Percentiles rank a stretch among this genome's conserved stretches.
Evolutionary conservation across 2,329 filamentous ascomycete genomes (phyloP).

Genomic region (Xylariales sp.): DNA sequence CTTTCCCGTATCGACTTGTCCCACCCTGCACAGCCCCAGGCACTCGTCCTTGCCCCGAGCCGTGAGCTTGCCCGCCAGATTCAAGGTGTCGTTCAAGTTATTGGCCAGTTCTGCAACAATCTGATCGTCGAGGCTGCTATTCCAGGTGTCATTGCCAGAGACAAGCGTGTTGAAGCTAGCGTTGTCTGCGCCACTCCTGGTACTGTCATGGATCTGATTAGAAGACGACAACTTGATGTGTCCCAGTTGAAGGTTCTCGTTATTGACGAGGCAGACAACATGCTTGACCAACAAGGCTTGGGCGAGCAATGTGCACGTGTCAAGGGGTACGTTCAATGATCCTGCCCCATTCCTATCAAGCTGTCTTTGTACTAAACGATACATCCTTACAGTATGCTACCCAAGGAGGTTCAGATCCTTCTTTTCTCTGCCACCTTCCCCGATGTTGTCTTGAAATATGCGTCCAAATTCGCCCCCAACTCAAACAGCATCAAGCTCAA

Average conservation of each 20-base stretch:
- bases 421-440: conserved; percentile 96
- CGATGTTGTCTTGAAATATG: conserved; percentile 77
- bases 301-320: conserved; percentile 93
- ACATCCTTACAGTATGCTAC: conserved; percentile 60
- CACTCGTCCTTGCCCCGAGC: conserved; percentile 83
- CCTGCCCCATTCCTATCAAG: neutral
- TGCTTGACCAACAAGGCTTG: conserved; percentile 92
- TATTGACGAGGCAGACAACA: conserved; percentile 96
- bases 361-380: neutral
- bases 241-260: conserved; percentile 75
- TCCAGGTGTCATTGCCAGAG: conserved; percentile 68
- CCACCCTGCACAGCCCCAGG: conserved; percentile 69
- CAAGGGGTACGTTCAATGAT: conserved; percentile 61
- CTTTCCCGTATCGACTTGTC: conserved; percentile 78
- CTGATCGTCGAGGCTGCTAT: conserved; percentile 78
- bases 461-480: conserved; percentile 75
- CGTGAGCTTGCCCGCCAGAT: conserved; percentile 95
- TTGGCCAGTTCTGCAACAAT: conserved; percentile 77
- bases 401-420: conserved; percentile 73
- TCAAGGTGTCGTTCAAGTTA: conserved; percentile 73
- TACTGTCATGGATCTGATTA: conserved; percentile 83
- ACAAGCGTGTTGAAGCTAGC: conserved; percentile 65
- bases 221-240: conserved; percentile 67
- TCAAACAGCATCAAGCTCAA: conserved; percentile 84
- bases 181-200: conserved; percentile 92